Evolutionary conservation across 176 grass and related monocot species (phyloP).

Genomic region (Carex pumila): DNA sequence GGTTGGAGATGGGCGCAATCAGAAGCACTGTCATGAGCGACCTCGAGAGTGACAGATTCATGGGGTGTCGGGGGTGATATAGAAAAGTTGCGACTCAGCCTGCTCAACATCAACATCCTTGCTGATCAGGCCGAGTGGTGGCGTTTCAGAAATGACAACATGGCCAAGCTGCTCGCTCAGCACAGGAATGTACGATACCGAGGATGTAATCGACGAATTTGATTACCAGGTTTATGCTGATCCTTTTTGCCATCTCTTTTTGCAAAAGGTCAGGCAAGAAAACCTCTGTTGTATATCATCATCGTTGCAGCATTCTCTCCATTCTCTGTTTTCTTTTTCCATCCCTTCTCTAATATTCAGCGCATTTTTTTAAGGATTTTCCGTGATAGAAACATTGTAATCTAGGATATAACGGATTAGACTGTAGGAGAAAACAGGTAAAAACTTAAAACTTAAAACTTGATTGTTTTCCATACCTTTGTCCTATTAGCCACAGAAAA

Average conservation of each 20-base stretch:
- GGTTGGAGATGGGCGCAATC: background rate
- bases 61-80: background rate
- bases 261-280: background rate
- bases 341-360: too few species aligned
- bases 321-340: too few species aligned
- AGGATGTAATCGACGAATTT: constrained; percentile 13
- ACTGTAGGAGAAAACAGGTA: too few species aligned
- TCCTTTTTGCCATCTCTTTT: background rate
- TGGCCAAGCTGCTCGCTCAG: constrained; percentile 2
- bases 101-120: background rate
- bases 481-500: too few species aligned
- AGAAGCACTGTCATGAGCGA: background rate
- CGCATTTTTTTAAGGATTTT: too few species aligned
- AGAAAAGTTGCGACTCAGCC: background rate
- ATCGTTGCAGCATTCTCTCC: too few species aligned
- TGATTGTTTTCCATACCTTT: too few species aligned
- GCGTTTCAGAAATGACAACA: constrained; percentile 1
- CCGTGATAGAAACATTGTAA: too few species aligned
- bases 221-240: background rate
- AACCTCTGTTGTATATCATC: too few species aligned
- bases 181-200: constrained; percentile 20
- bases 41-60: background rate
- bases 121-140: constrained; percentile 17
- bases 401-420: too few species aligned
- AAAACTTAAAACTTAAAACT: too few species aligned